Evolutionary conservation across 2,329 filamentous ascomycete genomes (phyloP).

Genomic region (Nectriaceae sp.): DNA sequence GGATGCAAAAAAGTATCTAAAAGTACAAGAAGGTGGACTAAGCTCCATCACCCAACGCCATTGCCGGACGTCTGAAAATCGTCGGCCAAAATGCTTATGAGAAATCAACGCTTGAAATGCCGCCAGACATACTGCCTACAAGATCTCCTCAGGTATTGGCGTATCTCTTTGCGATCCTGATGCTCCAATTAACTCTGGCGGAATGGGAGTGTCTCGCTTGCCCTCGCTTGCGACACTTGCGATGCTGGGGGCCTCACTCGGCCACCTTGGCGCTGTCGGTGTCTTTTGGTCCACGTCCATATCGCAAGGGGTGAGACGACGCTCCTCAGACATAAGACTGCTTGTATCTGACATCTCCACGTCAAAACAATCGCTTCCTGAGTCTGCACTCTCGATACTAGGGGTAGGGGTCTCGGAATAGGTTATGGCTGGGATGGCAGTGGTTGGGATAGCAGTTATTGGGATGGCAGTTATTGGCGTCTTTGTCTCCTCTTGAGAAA

Average conservation of each 20-base stretch:
- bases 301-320: constrained; percentile 30
- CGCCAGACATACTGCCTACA: no score
- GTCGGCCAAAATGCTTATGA: no score
- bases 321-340: constrained; percentile 40
- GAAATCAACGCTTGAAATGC: no score
- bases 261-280: constrained; percentile 33
- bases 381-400: constrained; percentile 41
- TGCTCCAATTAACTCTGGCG: constrained; percentile 49
- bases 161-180: constrained; percentile 15
- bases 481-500: constrained; percentile 11
- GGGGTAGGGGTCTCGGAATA: constrained; percentile 40
- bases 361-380: constrained; percentile 37
- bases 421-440: constrained; percentile 11
- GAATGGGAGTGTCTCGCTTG: constrained; percentile 15
- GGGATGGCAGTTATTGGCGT: constrained; percentile 24
- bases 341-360: constrained; percentile 53
- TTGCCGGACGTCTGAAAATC: constrained; percentile 9
- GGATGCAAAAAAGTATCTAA: constrained; percentile 15
- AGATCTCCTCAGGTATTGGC: constrained; percentile 19
- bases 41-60: constrained; percentile 5
- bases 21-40: neutral
- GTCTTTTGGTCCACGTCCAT: constrained; percentile 42
- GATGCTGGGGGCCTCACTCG: neutral
- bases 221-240: neutral
- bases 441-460: no score